These are phyloP conservation scores for Acrocalymma vagum DNA, from an alignment of 2,329 filamentous ascomycete genomes.

Conservation along the genomic window DNA sequence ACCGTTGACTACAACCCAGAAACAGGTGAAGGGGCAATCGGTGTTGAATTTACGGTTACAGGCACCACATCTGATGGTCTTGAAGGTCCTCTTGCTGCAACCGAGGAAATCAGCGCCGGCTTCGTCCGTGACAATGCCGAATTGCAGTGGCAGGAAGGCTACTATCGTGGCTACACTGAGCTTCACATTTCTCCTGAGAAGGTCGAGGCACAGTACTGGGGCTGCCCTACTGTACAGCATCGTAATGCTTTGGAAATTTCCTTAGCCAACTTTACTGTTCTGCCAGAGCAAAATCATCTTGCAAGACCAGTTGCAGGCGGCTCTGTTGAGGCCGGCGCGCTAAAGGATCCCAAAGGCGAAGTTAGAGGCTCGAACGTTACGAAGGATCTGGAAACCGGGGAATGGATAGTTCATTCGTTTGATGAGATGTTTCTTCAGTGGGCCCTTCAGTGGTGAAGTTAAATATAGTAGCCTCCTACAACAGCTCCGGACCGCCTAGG, in stretches of 20 bases:
- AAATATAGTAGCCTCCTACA: no score
- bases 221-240: slow-evolving; percentile 62
- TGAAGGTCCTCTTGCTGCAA: slow-evolving; percentile 60
- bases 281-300: slow-evolving; percentile 66
- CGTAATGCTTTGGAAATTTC: slow-evolving; percentile 70
- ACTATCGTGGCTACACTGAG: slow-evolving; percentile 76
- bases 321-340: slow-evolving; percentile 61
- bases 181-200: slow-evolving; percentile 63
- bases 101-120: slow-evolving; percentile 48
- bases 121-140: slow-evolving; percentile 61
- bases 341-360: no score
- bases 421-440: no score
- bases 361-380: slow-evolving; percentile 6
- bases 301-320: slow-evolving; percentile 56
- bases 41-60: slow-evolving; percentile 66
- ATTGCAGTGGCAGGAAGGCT: slow-evolving; percentile 75
- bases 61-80: slow-evolving; percentile 48
- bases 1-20: slow-evolving; percentile 44
- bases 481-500: no score
- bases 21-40: slow-evolving; percentile 50
- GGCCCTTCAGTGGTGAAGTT: no score
- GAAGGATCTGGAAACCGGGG: no score
- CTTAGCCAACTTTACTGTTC: slow-evolving; percentile 74
- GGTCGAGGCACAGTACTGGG: slow-evolving; percentile 68
- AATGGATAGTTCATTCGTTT: no score